Conservation (phyloP, 495 filamentous ascomycete genomes). For the Daldinia concentrica region DNA sequence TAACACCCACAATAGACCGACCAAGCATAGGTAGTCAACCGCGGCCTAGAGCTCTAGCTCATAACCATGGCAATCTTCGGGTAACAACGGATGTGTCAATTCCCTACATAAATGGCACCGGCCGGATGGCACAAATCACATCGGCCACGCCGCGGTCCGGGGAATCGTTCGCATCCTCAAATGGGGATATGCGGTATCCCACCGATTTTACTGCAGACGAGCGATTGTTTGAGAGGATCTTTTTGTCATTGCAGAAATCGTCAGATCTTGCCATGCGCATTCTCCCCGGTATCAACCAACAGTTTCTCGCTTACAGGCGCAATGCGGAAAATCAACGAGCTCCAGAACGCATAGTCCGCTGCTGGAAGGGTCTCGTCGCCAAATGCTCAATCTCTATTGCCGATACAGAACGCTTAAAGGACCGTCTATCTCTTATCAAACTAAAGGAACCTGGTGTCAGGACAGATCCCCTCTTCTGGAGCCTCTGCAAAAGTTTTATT, state of each 20-base stretch:
- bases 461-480: slow-evolving; percentile 83
- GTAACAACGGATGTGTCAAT: slow-evolving; percentile 60
- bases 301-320: slow-evolving; percentile 64
- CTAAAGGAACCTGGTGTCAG: slow-evolving; percentile 82
- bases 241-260: slow-evolving; percentile 72
- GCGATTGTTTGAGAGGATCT: slow-evolving; percentile 81
- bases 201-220: slow-evolving; percentile 77
- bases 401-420: slow-evolving; percentile 73
- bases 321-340: slow-evolving; percentile 53
- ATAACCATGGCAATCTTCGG: slow-evolving; percentile 65
- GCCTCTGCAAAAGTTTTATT: slow-evolving; percentile 78
- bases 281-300: slow-evolving; percentile 69
- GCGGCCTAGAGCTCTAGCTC: slow-evolving; percentile 70
- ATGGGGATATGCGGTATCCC: slow-evolving; percentile 53
- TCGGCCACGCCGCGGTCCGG: slow-evolving; percentile 78
- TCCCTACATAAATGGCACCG: slow-evolving; percentile 53
- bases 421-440: slow-evolving; percentile 78
- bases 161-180: slow-evolving; percentile 75
- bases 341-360: slow-evolving; percentile 63
- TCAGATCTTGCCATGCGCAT: slow-evolving; percentile 72
- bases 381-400: slow-evolving; percentile 71
- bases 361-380: slow-evolving; percentile 74
- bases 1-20: slow-evolving; percentile 70
- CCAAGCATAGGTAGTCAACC: slow-evolving; percentile 59
- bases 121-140: slow-evolving; percentile 59